A percentile compares a stretch with the other conserved stretches of the same genome.
phyloP scores from a whole-genome alignment of 1,139 yeast species.

The Protomyces lactucae-debilis region DNA sequence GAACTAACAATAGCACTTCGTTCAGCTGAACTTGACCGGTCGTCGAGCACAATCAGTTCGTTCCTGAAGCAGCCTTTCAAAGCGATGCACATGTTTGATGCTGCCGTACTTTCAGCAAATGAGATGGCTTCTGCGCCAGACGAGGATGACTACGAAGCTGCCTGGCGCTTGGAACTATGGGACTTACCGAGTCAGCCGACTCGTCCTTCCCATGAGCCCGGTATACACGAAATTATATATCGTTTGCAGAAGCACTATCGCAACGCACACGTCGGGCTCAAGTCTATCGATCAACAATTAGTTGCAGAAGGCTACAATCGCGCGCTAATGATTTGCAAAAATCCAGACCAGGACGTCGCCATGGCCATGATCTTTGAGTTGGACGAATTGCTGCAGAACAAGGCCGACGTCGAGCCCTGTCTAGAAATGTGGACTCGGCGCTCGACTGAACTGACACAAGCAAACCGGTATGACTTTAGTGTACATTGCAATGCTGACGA shows the following conservation, averaged over 20 bases:
- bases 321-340: too few species aligned
- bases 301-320: not conserved
- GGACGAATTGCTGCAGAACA: not conserved
- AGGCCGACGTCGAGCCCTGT: not conserved
- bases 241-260: not conserved
- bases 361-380: not conserved
- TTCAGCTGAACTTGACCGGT: not conserved
- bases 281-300: not conserved
- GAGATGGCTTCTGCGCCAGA: constrained; percentile 27
- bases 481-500: too few species aligned
- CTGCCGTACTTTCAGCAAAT: too few species aligned
- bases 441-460: not conserved
- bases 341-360: not conserved
- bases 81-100: not conserved
- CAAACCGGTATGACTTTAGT: not conserved
- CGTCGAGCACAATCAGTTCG: not conserved
- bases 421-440: not conserved
- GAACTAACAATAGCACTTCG: constrained; percentile 29
- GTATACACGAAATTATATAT: not conserved
- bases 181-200: constrained; percentile 50
- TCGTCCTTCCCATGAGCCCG: constrained; percentile 40
- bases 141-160: constrained; percentile 45
- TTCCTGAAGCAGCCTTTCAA: not conserved
- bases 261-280: not conserved
- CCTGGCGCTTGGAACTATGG: constrained; percentile 74